Percentiles rank a stretch among this genome's conserved stretches.
phyloP scores from a whole-genome alignment of 768 basidiomycete species.

The Phylloporus scabripes region DNA sequence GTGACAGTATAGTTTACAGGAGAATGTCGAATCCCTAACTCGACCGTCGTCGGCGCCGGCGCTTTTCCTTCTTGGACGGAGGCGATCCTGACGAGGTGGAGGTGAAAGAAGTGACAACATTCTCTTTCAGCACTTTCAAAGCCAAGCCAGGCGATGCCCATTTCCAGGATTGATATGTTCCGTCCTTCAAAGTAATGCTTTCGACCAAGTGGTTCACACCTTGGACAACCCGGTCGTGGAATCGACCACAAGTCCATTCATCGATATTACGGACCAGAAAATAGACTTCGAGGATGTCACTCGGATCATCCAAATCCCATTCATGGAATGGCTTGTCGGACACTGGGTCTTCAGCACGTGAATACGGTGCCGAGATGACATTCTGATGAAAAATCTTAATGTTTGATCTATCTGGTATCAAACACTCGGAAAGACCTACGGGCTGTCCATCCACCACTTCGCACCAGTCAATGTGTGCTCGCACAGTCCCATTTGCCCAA shows the following conservation, averaged over 20 bases:
- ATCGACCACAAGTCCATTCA: constrained; percentile 43
- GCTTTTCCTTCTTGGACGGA: constrained; percentile 28
- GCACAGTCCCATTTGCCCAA: constrained; percentile 47
- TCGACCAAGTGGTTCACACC: constrained; percentile 37
- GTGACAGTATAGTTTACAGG: not conserved
- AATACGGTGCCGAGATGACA: constrained; percentile 47
- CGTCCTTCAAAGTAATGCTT: constrained; percentile 29
- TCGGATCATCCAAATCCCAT: constrained; percentile 43
- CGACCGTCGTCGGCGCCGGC: constrained; percentile 26
- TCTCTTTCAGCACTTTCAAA: constrained; percentile 34
- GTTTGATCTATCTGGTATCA: not conserved
- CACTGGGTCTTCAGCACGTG: constrained; percentile 15
- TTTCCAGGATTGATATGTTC: constrained; percentile 45
- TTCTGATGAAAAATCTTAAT: constrained; percentile 28
- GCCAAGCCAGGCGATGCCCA: constrained; percentile 24
- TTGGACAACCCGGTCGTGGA: constrained; percentile 34
- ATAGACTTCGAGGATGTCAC: constrained; percentile 45
- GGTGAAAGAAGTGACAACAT: constrained; percentile 24
- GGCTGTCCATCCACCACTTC: constrained; percentile 28
- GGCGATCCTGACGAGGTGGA: constrained; percentile 25
- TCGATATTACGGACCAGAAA: constrained; percentile 51
- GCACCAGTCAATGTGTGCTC: constrained; percentile 56
- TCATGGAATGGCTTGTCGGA: constrained; percentile 36
- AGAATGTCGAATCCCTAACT: constrained; percentile 11
- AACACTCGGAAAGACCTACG: constrained; percentile 24